A percentile compares a stretch with the other conserved stretches of the same genome.
Evolutionary conservation across 2,329 filamentous ascomycete species (phyloP).

Genomic region (Fusarium sp.): DNA sequence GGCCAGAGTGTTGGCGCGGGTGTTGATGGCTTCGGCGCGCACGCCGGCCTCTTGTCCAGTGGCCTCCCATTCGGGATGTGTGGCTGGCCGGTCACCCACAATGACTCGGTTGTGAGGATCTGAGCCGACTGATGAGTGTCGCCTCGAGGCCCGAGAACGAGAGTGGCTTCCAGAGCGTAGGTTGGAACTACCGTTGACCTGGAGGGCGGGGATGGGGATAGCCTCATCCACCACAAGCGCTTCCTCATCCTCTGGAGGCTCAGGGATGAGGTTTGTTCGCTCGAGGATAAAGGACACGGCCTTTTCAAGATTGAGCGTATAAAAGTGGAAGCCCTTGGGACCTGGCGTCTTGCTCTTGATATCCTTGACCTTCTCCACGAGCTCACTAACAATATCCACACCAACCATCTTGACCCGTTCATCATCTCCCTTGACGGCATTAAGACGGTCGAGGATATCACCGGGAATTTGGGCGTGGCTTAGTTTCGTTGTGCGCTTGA

Average conservation of each 20-base stretch:
- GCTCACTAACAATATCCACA: conserved; percentile 85
- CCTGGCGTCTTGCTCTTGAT: conserved; percentile 68
- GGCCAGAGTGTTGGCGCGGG: conserved; percentile 85
- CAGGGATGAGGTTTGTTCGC: conserved; percentile 83
- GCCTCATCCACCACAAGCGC: conserved; percentile 61
- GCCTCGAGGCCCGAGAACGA: conserved; percentile 59
- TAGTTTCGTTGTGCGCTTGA: conserved; percentile 92
- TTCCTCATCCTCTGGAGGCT: conserved; percentile 64
- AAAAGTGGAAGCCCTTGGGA: conserved; percentile 92
- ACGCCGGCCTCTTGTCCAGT: conserved; percentile 81
- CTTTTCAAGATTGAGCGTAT: conserved; percentile 96
- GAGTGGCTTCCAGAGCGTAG: conserved; percentile 49
- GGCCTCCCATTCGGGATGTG: conserved; percentile 75
- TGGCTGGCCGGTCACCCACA: conserved; percentile 72
- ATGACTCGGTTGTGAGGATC: conserved; percentile 91
- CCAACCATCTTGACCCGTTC: conserved; percentile 84
- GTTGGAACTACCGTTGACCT: conserved; percentile 62
- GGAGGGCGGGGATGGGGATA: conserved; percentile 44
- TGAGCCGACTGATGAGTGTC: conserved; percentile 83
- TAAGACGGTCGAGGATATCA: conserved; percentile 75
- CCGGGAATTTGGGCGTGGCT: conserved; percentile 88
- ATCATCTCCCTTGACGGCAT: conserved; percentile 81
- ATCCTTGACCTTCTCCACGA: conserved; percentile 81
- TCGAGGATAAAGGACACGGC: conserved; percentile 94
- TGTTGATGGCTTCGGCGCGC: conserved; percentile 79